Conservation (phyloP, 169 alveolate genomes). For the Eimeria maxima region DNA sequence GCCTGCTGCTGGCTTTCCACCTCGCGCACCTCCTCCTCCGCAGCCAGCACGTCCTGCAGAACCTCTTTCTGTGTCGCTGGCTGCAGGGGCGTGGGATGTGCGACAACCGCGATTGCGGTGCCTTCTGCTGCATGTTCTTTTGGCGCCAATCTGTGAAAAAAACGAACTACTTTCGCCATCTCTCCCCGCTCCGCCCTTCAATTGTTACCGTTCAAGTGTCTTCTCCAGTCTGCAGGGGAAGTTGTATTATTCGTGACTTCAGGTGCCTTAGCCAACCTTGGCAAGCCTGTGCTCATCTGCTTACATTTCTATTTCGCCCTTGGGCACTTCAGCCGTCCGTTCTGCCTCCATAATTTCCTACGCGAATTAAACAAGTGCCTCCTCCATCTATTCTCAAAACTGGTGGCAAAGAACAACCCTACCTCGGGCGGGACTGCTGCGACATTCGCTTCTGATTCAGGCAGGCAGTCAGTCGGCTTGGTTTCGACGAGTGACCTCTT, state of each 20-base stretch:
- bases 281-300: not conserved
- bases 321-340: slow-evolving; percentile 19
- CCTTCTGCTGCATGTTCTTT: not conserved
- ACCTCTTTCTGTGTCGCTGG: slow-evolving; percentile 48
- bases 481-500: not conserved
- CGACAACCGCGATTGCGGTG: not conserved
- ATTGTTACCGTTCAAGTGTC: slow-evolving; percentile 38
- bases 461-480: slow-evolving; percentile 30
- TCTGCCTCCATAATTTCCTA: slow-evolving; percentile 26
- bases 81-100: not conserved
- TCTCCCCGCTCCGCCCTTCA: not conserved
- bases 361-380: not conserved
- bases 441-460: not conserved
- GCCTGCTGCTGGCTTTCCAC: not conserved
- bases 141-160: slow-evolving; percentile 35
- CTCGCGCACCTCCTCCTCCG: slow-evolving; percentile 53
- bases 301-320: slow-evolving; percentile 56
- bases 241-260: not conserved
- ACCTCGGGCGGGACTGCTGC: slow-evolving; percentile 33
- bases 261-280: not conserved
- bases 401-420: not conserved
- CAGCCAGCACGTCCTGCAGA: slow-evolving; percentile 19
- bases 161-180: not conserved
- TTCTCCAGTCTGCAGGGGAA: slow-evolving; percentile 29
- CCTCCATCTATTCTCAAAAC: not conserved